These are phyloP conservation scores for Aschersonia sp. DNA, from an alignment of 2,329 filamentous ascomycete genomes.

Conservation along the genomic window DNA sequence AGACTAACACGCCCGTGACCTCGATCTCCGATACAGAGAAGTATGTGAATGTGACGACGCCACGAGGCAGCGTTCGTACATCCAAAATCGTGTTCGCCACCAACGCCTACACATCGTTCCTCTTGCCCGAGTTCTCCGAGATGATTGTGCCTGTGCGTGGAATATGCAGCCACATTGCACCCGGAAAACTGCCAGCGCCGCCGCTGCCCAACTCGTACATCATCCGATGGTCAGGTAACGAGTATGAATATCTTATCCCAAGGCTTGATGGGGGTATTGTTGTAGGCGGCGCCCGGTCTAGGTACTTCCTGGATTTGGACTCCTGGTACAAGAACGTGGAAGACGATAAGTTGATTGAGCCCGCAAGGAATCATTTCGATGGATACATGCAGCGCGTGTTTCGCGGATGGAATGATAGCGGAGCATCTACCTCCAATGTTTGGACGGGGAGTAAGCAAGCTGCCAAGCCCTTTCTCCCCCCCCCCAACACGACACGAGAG, in stretches of 20 bases:
- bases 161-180: background rate
- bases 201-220: slow-evolving; percentile 5
- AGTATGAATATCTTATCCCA: slow-evolving; percentile 22
- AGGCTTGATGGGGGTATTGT: slow-evolving; percentile 23
- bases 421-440: slow-evolving; percentile 12
- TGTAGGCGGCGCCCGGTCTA: slow-evolving; percentile 24
- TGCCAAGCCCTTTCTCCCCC: accelerated
- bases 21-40: background rate
- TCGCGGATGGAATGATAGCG: slow-evolving; percentile 25
- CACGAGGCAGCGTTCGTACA: slow-evolving; percentile 9
- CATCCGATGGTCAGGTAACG: background rate
- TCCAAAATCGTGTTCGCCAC: slow-evolving; percentile 11
- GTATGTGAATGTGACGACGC: slow-evolving; percentile 3
- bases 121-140: slow-evolving; percentile 7
- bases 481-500: background rate
- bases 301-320: slow-evolving; percentile 9
- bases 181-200: slow-evolving; percentile 3
- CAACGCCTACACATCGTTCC: slow-evolving; percentile 12
- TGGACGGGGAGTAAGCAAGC: slow-evolving; percentile 25
- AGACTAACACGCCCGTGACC: slow-evolving; percentile 2
- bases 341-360: background rate
- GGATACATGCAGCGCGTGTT: background rate
- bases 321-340: background rate
- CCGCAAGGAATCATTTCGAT: background rate
- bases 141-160: slow-evolving; percentile 8